phyloP scores from a whole-genome alignment of 352 stramenopile species.

The Pythium rishiriense region DNA sequence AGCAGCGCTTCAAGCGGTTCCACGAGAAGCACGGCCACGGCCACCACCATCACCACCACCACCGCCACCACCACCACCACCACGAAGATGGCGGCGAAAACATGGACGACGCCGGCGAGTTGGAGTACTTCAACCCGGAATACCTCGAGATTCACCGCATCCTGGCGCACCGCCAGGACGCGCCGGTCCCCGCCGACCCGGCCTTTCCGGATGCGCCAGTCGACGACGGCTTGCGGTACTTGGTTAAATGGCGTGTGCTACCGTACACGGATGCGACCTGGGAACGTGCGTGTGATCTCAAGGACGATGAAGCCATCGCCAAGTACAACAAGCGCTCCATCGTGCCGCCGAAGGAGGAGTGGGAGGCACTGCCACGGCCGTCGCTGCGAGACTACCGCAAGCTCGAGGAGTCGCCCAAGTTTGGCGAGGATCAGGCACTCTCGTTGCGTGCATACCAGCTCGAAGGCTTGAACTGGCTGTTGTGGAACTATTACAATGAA shows the following conservation, averaged over 20 bases:
- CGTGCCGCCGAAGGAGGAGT: conserved; percentile 63
- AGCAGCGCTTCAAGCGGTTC: conserved; percentile 86
- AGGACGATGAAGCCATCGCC: conserved; percentile 80
- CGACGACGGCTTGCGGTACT: conserved; percentile 86
- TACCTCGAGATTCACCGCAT: conserved; percentile 90
- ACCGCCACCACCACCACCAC: conserved; percentile 43
- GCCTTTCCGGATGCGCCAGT: conserved; percentile 61
- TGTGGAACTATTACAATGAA: conserved; percentile 91
- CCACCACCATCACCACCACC: conserved; percentile 43
- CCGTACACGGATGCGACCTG: conserved; percentile 87
- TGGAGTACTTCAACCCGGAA: conserved; percentile 90
- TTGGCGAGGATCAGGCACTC: conserved; percentile 75
- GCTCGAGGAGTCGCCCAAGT: conserved; percentile 72
- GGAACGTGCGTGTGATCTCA: conserved; percentile 86
- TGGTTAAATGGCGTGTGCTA: conserved; percentile 88
- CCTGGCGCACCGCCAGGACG: conserved; percentile 75
- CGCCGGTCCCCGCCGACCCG: conserved; percentile 46
- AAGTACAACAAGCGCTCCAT: conserved; percentile 62
- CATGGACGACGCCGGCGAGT: conserved; percentile 41
- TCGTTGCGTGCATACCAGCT: conserved; percentile 82
- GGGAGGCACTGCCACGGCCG: conserved; percentile 59
- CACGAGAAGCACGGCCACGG: conserved; percentile 72
- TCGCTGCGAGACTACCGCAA: conserved; percentile 85
- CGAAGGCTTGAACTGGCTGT: conserved; percentile 88
- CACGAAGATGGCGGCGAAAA: conserved; percentile 29